Evolutionary conservation across 495 filamentous ascomycete genomes (phyloP), one percentile per base, ranked within the genome.

Genomic region (Penicillium longicatenatum): DNA sequence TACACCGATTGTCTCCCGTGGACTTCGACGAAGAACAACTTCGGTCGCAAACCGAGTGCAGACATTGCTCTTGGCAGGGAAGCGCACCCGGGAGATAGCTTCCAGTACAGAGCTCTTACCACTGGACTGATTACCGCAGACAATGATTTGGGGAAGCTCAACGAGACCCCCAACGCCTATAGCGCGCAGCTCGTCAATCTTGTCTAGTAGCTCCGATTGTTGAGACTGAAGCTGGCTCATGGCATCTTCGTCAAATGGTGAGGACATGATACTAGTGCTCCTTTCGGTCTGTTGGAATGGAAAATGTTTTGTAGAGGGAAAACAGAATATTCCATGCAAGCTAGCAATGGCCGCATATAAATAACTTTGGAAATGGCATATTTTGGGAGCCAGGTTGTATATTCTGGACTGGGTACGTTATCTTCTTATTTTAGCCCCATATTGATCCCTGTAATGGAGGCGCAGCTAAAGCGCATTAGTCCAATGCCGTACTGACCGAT

Each of bases 61-160:
- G 0, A 86, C 63, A 45, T 79, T 84, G 52, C 82, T 81, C 42
- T 86, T 82, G n/a, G 78, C 64, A 0, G 88, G 86, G 57, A 92
- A 91, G 0, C 83, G 81, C 16, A 90, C 83, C 39, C 84, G 80
- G 0, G 87, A 86, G 46, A 93, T 82, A 0, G 86, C 88, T 70
- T 91, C 87, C 0, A 92, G 79, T 0, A 92, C 86, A 0, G 87
- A 91, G 62, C 85, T 88, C 60, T 91, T 92, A 2, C 89, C 89
- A 11, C 82, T 81, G 0, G 85, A 88, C 59, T 90, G 87, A 63
- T 88, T 82, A 1, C 89, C 88, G 55, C 86, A 86, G n/a, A 91
- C 88, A 12, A 91, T 79, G 22, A 93, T 75, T 56, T 91, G 87
- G 0, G 89, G 89, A 0, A 90, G 77, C n/a, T 81, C 76, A 5